Base-by-base conservation (phyloP, 345 rosid genomes). In the Euclidium syriacum region DNA sequence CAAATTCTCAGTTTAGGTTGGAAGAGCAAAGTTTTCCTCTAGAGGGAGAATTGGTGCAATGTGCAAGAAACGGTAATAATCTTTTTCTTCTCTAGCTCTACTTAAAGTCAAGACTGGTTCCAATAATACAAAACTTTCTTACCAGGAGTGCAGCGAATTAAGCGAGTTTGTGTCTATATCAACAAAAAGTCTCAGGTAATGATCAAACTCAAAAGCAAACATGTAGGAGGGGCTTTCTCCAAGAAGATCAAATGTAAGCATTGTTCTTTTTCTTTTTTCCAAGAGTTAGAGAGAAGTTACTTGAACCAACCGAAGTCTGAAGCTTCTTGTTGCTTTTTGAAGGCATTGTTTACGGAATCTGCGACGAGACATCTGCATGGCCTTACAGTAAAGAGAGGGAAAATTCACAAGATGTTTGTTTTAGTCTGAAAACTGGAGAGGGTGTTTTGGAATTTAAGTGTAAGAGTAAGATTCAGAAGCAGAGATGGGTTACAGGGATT, bases 371-470 rank as follows among this genome's bases (percentile, higher is more conserved):
- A 43, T 56, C 77, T 11, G 97, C 95, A 57, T 90, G 97, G 99
- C 95, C 97, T 4, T 80, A 85, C 19, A 80, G 85, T 62, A 87
- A 83, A 70, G 96, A 84, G 62, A 85, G 95, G 62, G 96, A 89
- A 29, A 78, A 73, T 5, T 56, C 83, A 4, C 96, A 85, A 54
- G 96, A 89, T 63, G 77, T 85, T 35, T 81, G 81, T 68, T 89
- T 94, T n/a, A 97, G 98, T 38, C 79, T 89, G 18, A 94, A 87
- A 73, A 94, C 99, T 0, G 97, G 83, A 18, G 85, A 94, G 41
- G 97, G 99, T 15, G 88, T 94, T 26, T 49, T 89, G 11, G 99
- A 94, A 68, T 94, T 94, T 75, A 87, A 87, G 73, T 94, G 99
- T 81, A 79, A 81, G 76, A 79, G 58, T 81, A 84, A 85, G 77